Base-by-base conservation (phyloP, 164 flowering plant genomes). In the Magnolia sinica region DNA sequence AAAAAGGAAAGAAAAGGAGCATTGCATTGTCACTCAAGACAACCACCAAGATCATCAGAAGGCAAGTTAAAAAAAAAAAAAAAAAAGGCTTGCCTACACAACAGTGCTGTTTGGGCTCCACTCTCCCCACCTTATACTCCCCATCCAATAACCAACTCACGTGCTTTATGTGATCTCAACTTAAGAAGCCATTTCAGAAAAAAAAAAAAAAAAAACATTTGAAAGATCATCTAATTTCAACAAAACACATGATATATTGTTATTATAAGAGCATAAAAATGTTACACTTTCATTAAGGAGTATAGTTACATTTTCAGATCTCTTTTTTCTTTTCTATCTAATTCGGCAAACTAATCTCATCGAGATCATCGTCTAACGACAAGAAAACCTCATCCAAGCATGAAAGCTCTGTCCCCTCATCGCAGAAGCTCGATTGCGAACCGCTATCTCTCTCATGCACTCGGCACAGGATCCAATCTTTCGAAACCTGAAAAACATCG, bases 371-470 rank as follows among this genome's bases (percentile, higher is more conserved):
- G 64, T 93, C 98, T 50, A 92, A 74, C 0, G 96, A 91, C 75
- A 91, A 78, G 85, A 90, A 93, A 29, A 91, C 92, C 82, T 93
- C 96, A 74, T 93, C 98, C 78, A 93, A 75, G 80, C 95, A 89
- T 10, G 98, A 92, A 8, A 92, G 91, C 71, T 88, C 93, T 0
- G 83, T 50, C 14, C 85, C 89, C 70, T 84, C 88, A 18, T 87
- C 88, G 19, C 78, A 85, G 37, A 14, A 73, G 70, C 84, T 76
- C 64, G 73, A 79, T 23, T 70, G 66, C 7, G 79, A 74, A 50
- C 84, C 84, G 14, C 72, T 37, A 45, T 80, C 76, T 16, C 73
- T 72, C 76, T 92, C 91, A 70, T 82, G 87, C 8, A 91, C 93
- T 78, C 91, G 84, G 76, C 97, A 92, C 1, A 92, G 52, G 16